Evolutionary conservation across 495 filamentous ascomycete genomes (phyloP), one percentile per base, ranked within the genome.

Genomic region (Thermothielavioides terrestris): DNA sequence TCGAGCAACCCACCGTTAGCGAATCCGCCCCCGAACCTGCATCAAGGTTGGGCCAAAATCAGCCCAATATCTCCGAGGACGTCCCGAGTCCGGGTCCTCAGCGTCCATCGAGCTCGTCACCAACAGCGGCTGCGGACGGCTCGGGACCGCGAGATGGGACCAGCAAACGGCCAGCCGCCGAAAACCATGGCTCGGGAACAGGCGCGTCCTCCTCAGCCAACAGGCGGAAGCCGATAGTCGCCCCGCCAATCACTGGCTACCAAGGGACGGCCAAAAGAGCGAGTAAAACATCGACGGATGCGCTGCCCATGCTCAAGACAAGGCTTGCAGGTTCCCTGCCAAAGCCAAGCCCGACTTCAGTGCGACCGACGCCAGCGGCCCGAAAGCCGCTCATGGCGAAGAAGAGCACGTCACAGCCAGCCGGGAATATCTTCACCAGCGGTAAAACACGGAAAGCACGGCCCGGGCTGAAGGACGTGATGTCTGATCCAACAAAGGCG

Each of bases 401-500:
- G 40, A 57, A 54, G 30, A 64, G 52, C 37, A 42, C 38, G n/a
- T 18, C 30, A 21, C 48, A 42, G 6, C 23, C 48, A 15, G 38
- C 38, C 5, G 54, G 47, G 3, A 67, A 67, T 22, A 63, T 65
- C 3, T 67, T 67, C 43, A 44, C 54, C 3, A 35, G 44, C 17
- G 64, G 64, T 5, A 60, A 59, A 26, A 49, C 40, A 8, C 50
- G 38, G n/a, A 66, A 55, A 23, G 31, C 15, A 4, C 38, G 62
- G 8, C 14, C 37, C 1, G 42, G 17, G 20, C 45, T 72, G 5
- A 45, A 22, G 25, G 61, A 65, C 12, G 48, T 27, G 7, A 65
- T 71, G 57, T 57, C 52, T 18, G 68, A 71, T 41, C 52, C 64
- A 22, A 55, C 62, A 4, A 68, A 61, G 27, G 45, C 53, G 1